Base-by-base conservation (phyloP, 768 basidiomycete genomes). In the Leccinum subtestaceum region DNA sequence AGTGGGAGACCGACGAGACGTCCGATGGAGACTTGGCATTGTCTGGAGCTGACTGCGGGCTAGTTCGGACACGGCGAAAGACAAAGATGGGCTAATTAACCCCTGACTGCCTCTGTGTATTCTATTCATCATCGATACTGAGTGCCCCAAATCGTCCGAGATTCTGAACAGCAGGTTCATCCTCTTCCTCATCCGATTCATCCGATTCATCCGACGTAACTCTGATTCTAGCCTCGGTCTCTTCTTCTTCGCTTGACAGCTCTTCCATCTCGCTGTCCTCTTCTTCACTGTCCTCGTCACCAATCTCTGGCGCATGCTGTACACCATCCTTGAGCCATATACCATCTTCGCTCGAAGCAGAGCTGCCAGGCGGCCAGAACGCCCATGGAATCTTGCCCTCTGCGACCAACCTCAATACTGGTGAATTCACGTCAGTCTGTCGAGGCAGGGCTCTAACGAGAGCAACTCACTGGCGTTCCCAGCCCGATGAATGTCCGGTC, bases 401-500 rank as follows among this genome's bases (percentile, higher is more conserved):
- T 0, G 93, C 89, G 25, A 95, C 75, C n/a, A 83, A 74, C 49
- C 93, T 84, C 61, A 97, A 77, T 58, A 95, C 93, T 95, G 57
- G 5, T 53, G 8, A 40, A 47, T 23, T 53, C 43, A 45, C 27
- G 52, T 23, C 34, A 38, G 8, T 23, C 23, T 15, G 29, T 59
- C 58, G 60, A 58, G 9, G 32, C 17, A 13, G 23, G n/a, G 21
- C 17, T 4, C 31, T 1, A 46, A 27, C 23, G 0, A n/a, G 31
- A n/a, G 3, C 2, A 32, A 21, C 92, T 71, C 70, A 94, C 94
- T 86, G 11, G 86, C 84, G 70, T 95, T 95, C 32, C 94, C 95
- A 3, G 95, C 92, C 45, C 95, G 83, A 67, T 93, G 87, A 23
- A 90, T 76, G 74, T 98, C 95, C 2, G 94, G 88, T 60, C 95